Evolutionary conservation across 75 land plant genomes (phyloP), one percentile per base, ranked within the genome.

Genomic region (Gnetum montanum): DNA sequence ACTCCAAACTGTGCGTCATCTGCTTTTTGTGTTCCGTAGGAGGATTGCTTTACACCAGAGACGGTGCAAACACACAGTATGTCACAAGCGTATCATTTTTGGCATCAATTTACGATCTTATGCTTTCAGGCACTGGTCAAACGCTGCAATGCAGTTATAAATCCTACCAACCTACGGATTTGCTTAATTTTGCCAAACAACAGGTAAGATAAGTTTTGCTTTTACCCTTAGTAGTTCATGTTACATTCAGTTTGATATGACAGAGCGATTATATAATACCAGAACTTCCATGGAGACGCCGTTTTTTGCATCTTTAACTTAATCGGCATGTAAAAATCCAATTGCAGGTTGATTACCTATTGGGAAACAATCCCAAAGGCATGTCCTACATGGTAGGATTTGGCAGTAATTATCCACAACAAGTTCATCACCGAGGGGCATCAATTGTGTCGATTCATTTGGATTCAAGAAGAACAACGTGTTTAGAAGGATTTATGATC

Each of bases 41-140:
- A 4, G 97, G 97, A 6, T 27, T 92, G 71, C 46, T 92, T 24
- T 76, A 88, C 55, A 57, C 81, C 20, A 69, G 97, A 51, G 76
- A 77, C 31, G 97, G 97, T 16, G 95, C 97, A 27, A 92, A 92
- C 73, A 76, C 90, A 0, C 97, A 88, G 54, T 92, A 92, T 43
- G 83, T 61, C 10, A 82, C 81, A 2, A 70, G 84, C 15, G 69
- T 81, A 4, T 69, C 97, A 1, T 60, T 76, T 53, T 38, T 92
- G 36, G 58, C 73, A 48, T 60, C 63, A 31, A 45, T 79, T 4
- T 92, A 81, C 60, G 55, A 70, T 37, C 78, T 85, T 44, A 11
- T 77, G 8, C 78, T 80, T 18, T 54, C 62, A 2, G 50, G 44
- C 27, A 40, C 67, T 59, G 47, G 66, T 12, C 71, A 67, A 31